A percentile compares a stretch with the other conserved stretches of the same genome.
Evolutionary conservation across 257 asterid genomes (phyloP).

Genomic region (Linaria vulgaris): DNA sequence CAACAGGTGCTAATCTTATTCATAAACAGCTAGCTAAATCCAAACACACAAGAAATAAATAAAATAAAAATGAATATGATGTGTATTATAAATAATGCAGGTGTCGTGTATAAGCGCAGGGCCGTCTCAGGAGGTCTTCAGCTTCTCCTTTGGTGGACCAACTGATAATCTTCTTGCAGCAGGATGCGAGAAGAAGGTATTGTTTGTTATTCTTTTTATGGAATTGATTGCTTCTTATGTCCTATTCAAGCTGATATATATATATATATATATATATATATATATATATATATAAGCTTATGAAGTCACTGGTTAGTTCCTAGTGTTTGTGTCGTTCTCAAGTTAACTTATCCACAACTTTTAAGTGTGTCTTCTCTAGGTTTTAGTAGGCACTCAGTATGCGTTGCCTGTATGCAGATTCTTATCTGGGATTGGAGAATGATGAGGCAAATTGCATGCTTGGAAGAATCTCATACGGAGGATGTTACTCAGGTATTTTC

Average conservation of each 20-base stretch:
- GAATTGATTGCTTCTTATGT: background rate
- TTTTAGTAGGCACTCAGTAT: background rate
- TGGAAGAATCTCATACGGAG: conserved; percentile 90
- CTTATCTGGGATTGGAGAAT: conserved; percentile 92
- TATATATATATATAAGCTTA: no score
- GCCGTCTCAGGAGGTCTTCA: conserved; percentile 71
- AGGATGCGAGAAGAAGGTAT: conserved; percentile 79
- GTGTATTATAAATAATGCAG: no score
- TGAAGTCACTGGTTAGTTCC: background rate
- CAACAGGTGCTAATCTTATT: conserved; percentile 87
- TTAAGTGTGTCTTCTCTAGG: background rate
- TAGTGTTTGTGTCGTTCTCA: background rate
- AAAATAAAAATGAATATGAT: no score
- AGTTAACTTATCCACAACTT: background rate
- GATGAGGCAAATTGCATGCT: conserved; percentile 64
- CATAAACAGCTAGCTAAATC: no score
- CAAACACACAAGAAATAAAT: no score
- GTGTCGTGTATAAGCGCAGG: conserved; percentile 63
- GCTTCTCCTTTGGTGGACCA: conserved; percentile 90
- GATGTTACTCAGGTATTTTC: conserved; percentile 91
- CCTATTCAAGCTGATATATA: conserved; percentile 4
- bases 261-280: no score
- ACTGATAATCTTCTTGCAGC: conserved; percentile 73
- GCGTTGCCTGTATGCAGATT: conserved; percentile 41
- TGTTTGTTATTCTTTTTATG: background rate